Evolutionary conservation across 805 yeast genomes (phyloP).

Genomic region (Saitoella complicata): DNA sequence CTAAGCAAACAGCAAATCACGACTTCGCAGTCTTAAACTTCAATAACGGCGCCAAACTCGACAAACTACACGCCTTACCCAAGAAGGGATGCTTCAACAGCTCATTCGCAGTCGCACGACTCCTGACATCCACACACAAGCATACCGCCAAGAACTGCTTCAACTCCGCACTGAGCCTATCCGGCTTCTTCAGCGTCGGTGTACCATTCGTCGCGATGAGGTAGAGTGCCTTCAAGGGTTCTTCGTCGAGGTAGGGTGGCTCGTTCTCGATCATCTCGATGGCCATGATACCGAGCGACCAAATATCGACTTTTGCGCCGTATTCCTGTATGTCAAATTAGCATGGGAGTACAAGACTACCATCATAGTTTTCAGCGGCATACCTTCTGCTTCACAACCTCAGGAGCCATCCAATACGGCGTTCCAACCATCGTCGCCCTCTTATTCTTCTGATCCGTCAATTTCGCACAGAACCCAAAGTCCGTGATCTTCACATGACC

Average conservation of each 20-base stretch:
- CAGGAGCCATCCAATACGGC: conserved; percentile 87
- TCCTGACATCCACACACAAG: conserved; percentile 82
- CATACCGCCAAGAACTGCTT: conserved; percentile 81
- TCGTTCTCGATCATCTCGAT: conserved; percentile 79
- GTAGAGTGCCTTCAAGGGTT: conserved; percentile 60
- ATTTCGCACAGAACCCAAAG: conserved; percentile 73
- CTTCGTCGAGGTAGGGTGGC: conserved; percentile 69
- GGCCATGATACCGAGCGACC: conserved; percentile 76
- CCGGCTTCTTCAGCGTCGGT: conserved; percentile 58
- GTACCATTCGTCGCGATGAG: conserved; percentile 70
- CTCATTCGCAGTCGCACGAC: conserved; percentile 82
- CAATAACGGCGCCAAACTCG: conserved; percentile 35
- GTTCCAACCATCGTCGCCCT: conserved; percentile 81
- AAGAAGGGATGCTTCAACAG: conserved; percentile 59
- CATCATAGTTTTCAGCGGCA: too few relatives aligned
- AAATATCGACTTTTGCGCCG: conserved; percentile 67
- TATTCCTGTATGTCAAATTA: conserved; percentile 33
- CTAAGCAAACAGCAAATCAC: too few relatives aligned
- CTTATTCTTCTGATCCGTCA: conserved; percentile 54
- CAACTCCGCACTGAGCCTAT: conserved; percentile 51
- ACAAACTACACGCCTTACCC: conserved; percentile 34
- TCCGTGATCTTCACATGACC: conserved; percentile 92
- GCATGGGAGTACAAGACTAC: too few relatives aligned
- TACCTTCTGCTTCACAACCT: conserved; percentile 45
- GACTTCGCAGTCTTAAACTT: conserved; percentile 5